Conservation (phyloP, 106 monocot genomes). For the Xerophyta viscosa region DNA sequence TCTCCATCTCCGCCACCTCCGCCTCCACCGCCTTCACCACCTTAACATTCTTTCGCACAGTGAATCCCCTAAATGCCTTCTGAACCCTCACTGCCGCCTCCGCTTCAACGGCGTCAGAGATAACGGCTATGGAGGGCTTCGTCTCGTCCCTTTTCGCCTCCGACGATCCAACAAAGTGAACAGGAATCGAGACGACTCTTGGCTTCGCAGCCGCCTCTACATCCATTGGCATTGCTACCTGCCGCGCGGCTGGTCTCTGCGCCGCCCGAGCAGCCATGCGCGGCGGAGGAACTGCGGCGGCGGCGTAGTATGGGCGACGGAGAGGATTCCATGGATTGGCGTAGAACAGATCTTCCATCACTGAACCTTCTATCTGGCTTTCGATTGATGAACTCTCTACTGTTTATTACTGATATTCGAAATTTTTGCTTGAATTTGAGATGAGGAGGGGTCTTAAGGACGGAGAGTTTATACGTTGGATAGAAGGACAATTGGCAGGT, state of each 20-base stretch:
- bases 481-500: too few species aligned
- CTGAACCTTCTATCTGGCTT: too few species aligned
- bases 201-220: too few species aligned
- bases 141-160: slow-evolving; percentile 1
- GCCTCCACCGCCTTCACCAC: slow-evolving; percentile 11
- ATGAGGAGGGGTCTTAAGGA: too few species aligned
- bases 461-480: too few species aligned
- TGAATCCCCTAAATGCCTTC: slow-evolving; percentile 39
- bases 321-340: background rate
- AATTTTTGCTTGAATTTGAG: too few species aligned
- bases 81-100: slow-evolving; percentile 60
- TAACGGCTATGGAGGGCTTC: background rate
- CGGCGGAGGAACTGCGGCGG: background rate
- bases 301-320: too few species aligned
- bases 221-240: too few species aligned
- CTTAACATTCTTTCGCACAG: slow-evolving; percentile 47
- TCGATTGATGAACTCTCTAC: too few species aligned
- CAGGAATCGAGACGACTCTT: slow-evolving; percentile 50
- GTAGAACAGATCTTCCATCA: slow-evolving; percentile 1
- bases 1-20: slow-evolving; percentile 29
- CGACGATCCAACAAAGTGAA: slow-evolving; percentile 36
- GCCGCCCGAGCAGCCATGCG: background rate
- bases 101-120: too few species aligned
- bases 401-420: too few species aligned
- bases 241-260: slow-evolving; percentile 1